phyloP scores from a whole-genome alignment of 2,329 filamentous ascomycete genomes.

The Beauveria pseudobassiana region DNA sequence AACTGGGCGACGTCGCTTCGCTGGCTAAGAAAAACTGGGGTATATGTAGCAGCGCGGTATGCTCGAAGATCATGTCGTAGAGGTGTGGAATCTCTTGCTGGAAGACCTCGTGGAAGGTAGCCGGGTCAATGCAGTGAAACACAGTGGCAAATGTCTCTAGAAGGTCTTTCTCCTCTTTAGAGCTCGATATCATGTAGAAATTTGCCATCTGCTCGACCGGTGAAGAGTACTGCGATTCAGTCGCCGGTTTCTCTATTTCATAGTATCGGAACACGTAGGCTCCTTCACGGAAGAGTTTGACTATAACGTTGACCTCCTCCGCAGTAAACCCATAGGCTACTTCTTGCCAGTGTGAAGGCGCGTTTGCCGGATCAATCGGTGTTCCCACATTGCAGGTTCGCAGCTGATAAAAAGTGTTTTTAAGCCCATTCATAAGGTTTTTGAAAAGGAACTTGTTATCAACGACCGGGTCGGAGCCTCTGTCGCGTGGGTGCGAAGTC shows the following conservation, averaged over 20 bases:
- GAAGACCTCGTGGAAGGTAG: slow-evolving; percentile 97
- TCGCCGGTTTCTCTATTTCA: slow-evolving; percentile 70
- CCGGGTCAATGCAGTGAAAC: slow-evolving; percentile 96
- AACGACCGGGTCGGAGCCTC: slow-evolving; percentile 79
- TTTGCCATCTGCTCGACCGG: slow-evolving; percentile 90
- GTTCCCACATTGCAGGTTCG: slow-evolving; percentile 76
- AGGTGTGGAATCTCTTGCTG: slow-evolving; percentile 94
- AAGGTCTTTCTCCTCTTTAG: slow-evolving; percentile 94
- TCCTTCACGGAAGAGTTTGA: slow-evolving; percentile 95
- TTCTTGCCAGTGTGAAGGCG: slow-evolving; percentile 87
- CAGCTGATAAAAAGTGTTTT: slow-evolving; percentile 93
- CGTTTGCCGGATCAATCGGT: slow-evolving; percentile 66
- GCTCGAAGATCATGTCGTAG: slow-evolving; percentile 97
- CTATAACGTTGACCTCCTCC: slow-evolving; percentile 92
- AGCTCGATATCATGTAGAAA: slow-evolving; percentile 88
- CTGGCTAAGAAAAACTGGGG: slow-evolving; percentile 98
- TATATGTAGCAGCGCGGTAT: slow-evolving; percentile 86
- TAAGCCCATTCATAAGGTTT: slow-evolving; percentile 89
- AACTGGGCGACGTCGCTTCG: slow-evolving; percentile 93
- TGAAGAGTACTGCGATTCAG: slow-evolving; percentile 68
- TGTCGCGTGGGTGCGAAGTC: slow-evolving; percentile 81
- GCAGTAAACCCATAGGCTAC: slow-evolving; percentile 95
- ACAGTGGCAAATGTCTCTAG: slow-evolving; percentile 97
- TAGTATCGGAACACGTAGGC: slow-evolving; percentile 97
- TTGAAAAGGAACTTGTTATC: slow-evolving; percentile 99